A percentile compares a stretch with the other conserved stretches of the same genome.
Evolutionary conservation across 2,329 filamentous ascomycete species (phyloP).

Genomic region (Botrytis tulipae): DNA sequence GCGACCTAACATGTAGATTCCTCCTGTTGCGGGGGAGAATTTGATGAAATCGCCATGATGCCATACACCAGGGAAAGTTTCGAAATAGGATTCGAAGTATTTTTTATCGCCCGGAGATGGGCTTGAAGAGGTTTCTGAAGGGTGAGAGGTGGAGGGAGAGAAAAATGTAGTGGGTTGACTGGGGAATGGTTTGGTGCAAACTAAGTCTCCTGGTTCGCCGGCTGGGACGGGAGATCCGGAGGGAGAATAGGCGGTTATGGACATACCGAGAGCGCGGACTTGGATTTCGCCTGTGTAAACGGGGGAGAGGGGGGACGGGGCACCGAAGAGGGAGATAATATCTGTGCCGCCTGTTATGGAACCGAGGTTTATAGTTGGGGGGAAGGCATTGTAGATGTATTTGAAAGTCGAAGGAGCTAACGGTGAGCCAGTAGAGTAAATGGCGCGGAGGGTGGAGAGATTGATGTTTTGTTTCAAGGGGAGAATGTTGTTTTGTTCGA

Average conservation of each 20-base stretch:
- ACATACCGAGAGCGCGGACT: slow-evolving; percentile 76
- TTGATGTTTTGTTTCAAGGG: slow-evolving; percentile 53
- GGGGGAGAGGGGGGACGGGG: slow-evolving; percentile 73
- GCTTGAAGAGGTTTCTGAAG: neutral
- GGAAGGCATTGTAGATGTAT: slow-evolving; percentile 80
- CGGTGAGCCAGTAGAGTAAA: slow-evolving; percentile 93
- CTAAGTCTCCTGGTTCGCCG: slow-evolving; percentile 79
- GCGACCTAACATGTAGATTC: slow-evolving; percentile 85
- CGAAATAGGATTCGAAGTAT: slow-evolving; percentile 84
- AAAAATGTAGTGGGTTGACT: slow-evolving; percentile 91
- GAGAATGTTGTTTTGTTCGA: slow-evolving; percentile 73
- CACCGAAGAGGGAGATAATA: slow-evolving; percentile 92
- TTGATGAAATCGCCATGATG: slow-evolving; percentile 92
- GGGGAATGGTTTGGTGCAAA: slow-evolving; percentile 83
- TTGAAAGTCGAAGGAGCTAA: slow-evolving; percentile 89
- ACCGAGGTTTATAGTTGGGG: slow-evolving; percentile 75
- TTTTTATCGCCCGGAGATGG: slow-evolving; percentile 60
- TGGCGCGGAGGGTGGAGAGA: slow-evolving; percentile 69
- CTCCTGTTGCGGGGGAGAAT: slow-evolving; percentile 67
- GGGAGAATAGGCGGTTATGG: slow-evolving; percentile 61
- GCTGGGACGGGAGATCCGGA: slow-evolving; percentile 41
- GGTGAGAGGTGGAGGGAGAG: slow-evolving; percentile 26
- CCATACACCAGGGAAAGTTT: slow-evolving; percentile 76
- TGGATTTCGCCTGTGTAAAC: slow-evolving; percentile 74
- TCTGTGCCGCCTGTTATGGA: slow-evolving; percentile 96